Evolutionary conservation across 768 basidiomycete species (phyloP), one percentile per base, ranked within the genome.

Genomic region (Panus rudis): DNA sequence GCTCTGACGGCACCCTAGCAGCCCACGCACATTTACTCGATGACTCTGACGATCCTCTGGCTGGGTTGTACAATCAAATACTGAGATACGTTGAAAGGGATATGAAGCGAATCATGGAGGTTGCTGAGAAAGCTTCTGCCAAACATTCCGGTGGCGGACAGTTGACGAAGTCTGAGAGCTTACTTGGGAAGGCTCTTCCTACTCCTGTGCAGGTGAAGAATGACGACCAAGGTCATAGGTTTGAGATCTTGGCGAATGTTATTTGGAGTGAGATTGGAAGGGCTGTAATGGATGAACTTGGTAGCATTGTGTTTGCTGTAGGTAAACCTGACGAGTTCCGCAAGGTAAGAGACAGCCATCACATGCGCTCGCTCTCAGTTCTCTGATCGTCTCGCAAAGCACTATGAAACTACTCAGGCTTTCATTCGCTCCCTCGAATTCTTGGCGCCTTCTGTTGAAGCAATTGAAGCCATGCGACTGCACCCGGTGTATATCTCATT

Each of bases 241-340:
- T 92, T 58, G 77, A 90, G 48, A 81, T 98, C 41, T 76, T 97
- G 69, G 78, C 84, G 0, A 84, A 88, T 53, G 86, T 94, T 7
- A 69, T 98, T 4, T 94, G 92, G 87, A 81, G 81, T 8, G 91
- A 93, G 63, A 63, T 94, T 16, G 85, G 81, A 2, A 68, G 71
- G 31, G 75, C 87, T 0, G 77, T 99, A 37, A 82, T 88, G 72
- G 80, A 84, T 47, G 90, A 94, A 57, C 65, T 98, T 32, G 93
- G 94, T 1, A 65, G 64, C 17, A 64, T 79, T 6, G 76, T 98
- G 2, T 99, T 98, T 60, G 81, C 93, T n/a, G 86, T 84, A 2
- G 96, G 96, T 12, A 76, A 84, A 42, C 92, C 96, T 10, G 79
- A 84, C 40, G 89, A 93, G 42, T 90, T 98, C 60, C 78, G 89